Percentiles rank a stretch among this genome's conserved stretches.
Evolutionary conservation across 176 grass and related monocot species (phyloP).

Genomic region (Leersia perrieri): DNA sequence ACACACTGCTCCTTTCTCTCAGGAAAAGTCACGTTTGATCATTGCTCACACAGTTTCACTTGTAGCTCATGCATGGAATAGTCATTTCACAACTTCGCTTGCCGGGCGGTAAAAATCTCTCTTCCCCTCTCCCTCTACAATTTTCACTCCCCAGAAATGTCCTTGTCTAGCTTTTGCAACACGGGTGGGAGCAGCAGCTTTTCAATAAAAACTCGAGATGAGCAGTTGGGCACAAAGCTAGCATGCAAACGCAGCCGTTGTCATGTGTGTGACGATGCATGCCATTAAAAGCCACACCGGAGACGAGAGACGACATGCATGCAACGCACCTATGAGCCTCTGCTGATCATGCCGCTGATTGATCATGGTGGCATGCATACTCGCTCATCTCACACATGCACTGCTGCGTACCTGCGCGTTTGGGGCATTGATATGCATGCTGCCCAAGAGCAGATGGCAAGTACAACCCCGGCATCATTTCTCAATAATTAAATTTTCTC

Average conservation of each 20-base stretch:
- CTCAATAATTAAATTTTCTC: slow-evolving; percentile 67
- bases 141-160: neutral
- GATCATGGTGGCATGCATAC: no score
- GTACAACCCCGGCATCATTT: slow-evolving; percentile 67
- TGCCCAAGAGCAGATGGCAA: slow-evolving; percentile 47
- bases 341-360: no score
- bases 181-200: slow-evolving; percentile 20
- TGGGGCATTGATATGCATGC: slow-evolving; percentile 43
- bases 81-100: slow-evolving; percentile 31
- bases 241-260: neutral
- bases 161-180: slow-evolving; percentile 26
- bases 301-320: neutral
- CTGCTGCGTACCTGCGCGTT: no score
- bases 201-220: slow-evolving; percentile 42
- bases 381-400: no score
- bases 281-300: slow-evolving; percentile 34
- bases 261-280: neutral
- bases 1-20: neutral
- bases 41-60: slow-evolving; percentile 23
- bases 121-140: neutral
- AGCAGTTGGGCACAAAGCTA: slow-evolving; percentile 34
- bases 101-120: slow-evolving; percentile 34
- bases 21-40: neutral
- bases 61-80: slow-evolving; percentile 36
- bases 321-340: neutral